These are phyloP conservation scores for Juglanconis juglandina DNA, from an alignment of 2,329 filamentous ascomycete genomes.

Conservation along the genomic window DNA sequence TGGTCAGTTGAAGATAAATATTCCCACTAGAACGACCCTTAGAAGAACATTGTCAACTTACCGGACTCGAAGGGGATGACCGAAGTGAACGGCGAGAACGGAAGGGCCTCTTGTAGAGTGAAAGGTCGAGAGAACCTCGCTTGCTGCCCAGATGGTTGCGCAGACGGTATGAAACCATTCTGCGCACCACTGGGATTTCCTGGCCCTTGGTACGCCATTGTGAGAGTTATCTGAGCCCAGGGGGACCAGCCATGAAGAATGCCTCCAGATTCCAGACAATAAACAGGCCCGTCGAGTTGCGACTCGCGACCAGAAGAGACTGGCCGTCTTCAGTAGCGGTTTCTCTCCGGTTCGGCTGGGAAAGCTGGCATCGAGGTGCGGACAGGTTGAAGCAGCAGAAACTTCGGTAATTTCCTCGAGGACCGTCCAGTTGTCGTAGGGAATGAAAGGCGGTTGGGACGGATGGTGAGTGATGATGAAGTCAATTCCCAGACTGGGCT, in stretches of 20 bases:
- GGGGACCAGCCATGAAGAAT: slow-evolving; percentile 23
- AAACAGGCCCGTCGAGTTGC: background rate
- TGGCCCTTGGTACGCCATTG: slow-evolving; percentile 29
- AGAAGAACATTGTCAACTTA: slow-evolving; percentile 36
- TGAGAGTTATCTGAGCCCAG: slow-evolving; percentile 25
- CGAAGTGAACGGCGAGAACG: slow-evolving; percentile 79
- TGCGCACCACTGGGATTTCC: slow-evolving; percentile 31
- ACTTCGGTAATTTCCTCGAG: background rate
- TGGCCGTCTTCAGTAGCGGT: slow-evolving; percentile 1
- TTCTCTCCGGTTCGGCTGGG: slow-evolving; percentile 1
- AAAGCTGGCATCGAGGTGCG: background rate
- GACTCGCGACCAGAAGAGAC: slow-evolving; percentile 1
- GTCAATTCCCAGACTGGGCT: background rate
- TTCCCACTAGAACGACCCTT: no score
- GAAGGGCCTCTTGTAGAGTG: slow-evolving; percentile 70
- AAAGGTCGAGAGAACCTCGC: slow-evolving; percentile 43
- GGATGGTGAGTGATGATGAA: background rate
- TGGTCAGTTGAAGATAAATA: background rate
- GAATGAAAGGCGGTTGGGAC: background rate
- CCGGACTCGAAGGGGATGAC: slow-evolving; percentile 75
- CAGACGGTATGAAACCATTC: slow-evolving; percentile 18
- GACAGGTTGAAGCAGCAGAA: background rate
- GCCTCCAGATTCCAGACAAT: background rate
- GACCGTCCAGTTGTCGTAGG: background rate
- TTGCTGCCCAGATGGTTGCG: slow-evolving; percentile 12